These are phyloP conservation scores for Candida tallmaniae DNA, from an alignment of 805 yeast genomes.

Conservation along the genomic window DNA sequence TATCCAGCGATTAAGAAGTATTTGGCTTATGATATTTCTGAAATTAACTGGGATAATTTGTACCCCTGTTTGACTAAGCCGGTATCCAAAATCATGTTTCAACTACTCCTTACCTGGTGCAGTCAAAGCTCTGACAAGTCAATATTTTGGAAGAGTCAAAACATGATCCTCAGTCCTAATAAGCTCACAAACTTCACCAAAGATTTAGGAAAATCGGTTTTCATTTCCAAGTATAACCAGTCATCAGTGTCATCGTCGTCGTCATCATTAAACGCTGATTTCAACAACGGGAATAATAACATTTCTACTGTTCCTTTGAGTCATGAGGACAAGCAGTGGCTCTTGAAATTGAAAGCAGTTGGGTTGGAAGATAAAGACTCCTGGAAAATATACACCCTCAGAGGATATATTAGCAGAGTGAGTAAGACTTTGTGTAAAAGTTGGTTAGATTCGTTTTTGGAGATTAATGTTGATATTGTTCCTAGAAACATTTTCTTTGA, in stretches of 20 bases:
- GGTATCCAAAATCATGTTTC: slow-evolving; percentile 23
- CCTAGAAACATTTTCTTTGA: slow-evolving; percentile 39
- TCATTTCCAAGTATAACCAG: slow-evolving; percentile 1
- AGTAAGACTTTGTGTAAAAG: slow-evolving; percentile 28
- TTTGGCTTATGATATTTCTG: slow-evolving; percentile 71
- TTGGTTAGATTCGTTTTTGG: not conserved
- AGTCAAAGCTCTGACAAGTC: slow-evolving; percentile 47
- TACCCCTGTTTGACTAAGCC: slow-evolving; percentile 68
- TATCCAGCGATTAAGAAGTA: slow-evolving; percentile 77
- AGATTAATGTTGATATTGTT: slow-evolving; percentile 1
- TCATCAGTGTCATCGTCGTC: not conserved
- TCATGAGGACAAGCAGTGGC: slow-evolving; percentile 66
- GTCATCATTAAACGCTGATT: not conserved
- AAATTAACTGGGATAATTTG: slow-evolving; percentile 60
- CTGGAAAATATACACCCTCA: slow-evolving; percentile 76
- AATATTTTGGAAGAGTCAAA: slow-evolving; percentile 68
- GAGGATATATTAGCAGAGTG: slow-evolving; percentile 62
- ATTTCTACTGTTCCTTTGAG: slow-evolving; percentile 36
- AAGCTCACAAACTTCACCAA: slow-evolving; percentile 26
- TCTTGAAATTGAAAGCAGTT: slow-evolving; percentile 63
- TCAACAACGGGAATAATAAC: slow-evolving; percentile 1
- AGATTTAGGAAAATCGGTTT: slow-evolving; percentile 32
- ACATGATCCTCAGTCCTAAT: slow-evolving; percentile 12
- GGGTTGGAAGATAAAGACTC: slow-evolving; percentile 70
- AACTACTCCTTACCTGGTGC: slow-evolving; percentile 10